Base-by-base conservation (phyloP, 306 rosid genomes). In the Glycine latifolia region DNA sequence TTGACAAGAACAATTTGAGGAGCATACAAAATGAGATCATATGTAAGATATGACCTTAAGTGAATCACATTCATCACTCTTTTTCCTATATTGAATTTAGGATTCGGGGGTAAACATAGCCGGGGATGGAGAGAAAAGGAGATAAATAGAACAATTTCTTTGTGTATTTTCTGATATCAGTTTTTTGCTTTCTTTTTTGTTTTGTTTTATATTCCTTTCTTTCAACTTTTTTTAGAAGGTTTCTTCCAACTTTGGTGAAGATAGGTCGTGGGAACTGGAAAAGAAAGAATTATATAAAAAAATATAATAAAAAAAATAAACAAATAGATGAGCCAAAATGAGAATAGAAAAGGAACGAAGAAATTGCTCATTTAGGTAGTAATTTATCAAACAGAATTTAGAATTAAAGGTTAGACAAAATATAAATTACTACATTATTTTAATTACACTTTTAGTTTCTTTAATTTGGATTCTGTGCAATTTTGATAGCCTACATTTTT, bases 1-100 rank as follows among this genome's bases (percentile, higher is more conserved):
- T 78, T 17, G 91, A 91, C 17, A 76, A 68, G 67, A 77, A 58
- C 75, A 74, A 46, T 76, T 53, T 78, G 85, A 77, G 66, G 47
- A 85, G 49, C 67, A 61, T 69, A 44, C 39, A 65, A 86, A 26
- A 82, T 31, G 55, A 67, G n/a, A 54, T 3, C 56, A 75, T 41
- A 12, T 77, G 69, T 3, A 58, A 69, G 84, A 67, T 77, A 79
- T 37, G 81, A 50, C 39, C 41, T 69, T 43, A 63, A 26, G 50
- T 78, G 79, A 77, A 44, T 4, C 41, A n/a, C 62, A 50, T 74
- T 46, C 50, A 15, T 41, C 53, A 46, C 71, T 62, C 53, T 15
- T 41, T 43, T 75, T 69, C 44, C 71, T 59, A 15, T 60, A n/a
- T 58, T 7, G 71, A 47, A 75, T 47, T 73, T 74, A 13, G 46